These are phyloP conservation scores for Mariannaea elegans DNA, from an alignment of 2,329 filamentous ascomycete genomes.

Conservation along the genomic window DNA sequence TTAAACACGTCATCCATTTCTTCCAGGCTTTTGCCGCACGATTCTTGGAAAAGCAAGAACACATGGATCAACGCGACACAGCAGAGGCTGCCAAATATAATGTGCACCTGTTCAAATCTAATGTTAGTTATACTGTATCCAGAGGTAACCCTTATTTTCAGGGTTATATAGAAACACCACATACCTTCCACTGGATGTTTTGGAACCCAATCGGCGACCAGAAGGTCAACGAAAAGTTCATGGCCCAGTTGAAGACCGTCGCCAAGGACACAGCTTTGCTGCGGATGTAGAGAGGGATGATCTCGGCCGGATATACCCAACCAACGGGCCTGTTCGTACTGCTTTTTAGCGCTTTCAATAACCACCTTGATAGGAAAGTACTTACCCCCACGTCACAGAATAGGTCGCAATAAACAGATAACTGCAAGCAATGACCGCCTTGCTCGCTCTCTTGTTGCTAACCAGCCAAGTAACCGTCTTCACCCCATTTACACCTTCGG, in stretches of 20 bases:
- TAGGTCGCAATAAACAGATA: slow-evolving; percentile 1
- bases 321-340: background rate
- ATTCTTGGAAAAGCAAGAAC: background rate
- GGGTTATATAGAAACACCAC: background rate
- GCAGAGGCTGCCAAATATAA: background rate
- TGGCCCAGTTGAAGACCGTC: slow-evolving; percentile 1
- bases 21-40: background rate
- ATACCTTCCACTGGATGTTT: background rate
- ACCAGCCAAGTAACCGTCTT: background rate
- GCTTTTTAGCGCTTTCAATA: too few species aligned
- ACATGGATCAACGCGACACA: background rate
- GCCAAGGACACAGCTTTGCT: slow-evolving; percentile 2
- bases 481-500: background rate
- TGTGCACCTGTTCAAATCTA: background rate
- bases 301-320: slow-evolving; percentile 11
- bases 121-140: too few species aligned
- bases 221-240: slow-evolving; percentile 7
- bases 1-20: background rate
- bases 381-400: background rate
- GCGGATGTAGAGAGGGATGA: slow-evolving; percentile 2
- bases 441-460: too few species aligned
- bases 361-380: too few species aligned
- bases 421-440: background rate
- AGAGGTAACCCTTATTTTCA: too few species aligned
- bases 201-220: background rate